Evolutionary conservation across 2,329 filamentous ascomycete species (phyloP).

Genomic region (Alternaria tenuissima): DNA sequence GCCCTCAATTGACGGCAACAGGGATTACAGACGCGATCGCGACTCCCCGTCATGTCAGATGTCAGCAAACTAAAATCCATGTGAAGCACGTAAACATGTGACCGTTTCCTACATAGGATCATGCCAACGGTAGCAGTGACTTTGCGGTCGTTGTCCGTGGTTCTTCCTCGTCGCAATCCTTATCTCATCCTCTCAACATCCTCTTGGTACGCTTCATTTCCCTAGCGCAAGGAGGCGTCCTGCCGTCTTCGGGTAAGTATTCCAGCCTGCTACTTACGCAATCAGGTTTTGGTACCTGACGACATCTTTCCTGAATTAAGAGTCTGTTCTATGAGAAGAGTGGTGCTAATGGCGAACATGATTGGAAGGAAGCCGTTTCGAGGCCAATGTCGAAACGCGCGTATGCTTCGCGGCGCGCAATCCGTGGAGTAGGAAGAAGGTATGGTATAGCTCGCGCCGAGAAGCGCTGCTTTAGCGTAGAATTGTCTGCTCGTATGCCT

Average conservation of each 20-base stretch:
- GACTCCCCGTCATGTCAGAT: neutral
- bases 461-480: neutral
- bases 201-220: slow-evolving; percentile 1
- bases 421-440: neutral
- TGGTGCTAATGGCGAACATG: neutral
- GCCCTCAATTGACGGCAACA: neutral
- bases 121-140: neutral
- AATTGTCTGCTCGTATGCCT: neutral
- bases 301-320: neutral
- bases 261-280: slow-evolving; percentile 3
- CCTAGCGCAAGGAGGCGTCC: slow-evolving; percentile 13
- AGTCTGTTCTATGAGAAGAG: neutral
- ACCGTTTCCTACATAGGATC: neutral
- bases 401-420: neutral
- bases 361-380: neutral
- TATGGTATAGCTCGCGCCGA: neutral
- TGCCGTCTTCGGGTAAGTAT: slow-evolving; percentile 5
- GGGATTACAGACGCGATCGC: slow-evolving; percentile 8
- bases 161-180: neutral
- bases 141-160: neutral
- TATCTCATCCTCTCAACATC: neutral
- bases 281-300: neutral
- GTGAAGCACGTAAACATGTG: slow-evolving; percentile 20
- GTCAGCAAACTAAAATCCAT: neutral
- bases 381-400: neutral